Percentiles rank a stretch among this genome's conserved stretches.
Conservation (phyloP, 108 stramenopile genomes). For the Pseudonitzschia multistriata region DNA sequence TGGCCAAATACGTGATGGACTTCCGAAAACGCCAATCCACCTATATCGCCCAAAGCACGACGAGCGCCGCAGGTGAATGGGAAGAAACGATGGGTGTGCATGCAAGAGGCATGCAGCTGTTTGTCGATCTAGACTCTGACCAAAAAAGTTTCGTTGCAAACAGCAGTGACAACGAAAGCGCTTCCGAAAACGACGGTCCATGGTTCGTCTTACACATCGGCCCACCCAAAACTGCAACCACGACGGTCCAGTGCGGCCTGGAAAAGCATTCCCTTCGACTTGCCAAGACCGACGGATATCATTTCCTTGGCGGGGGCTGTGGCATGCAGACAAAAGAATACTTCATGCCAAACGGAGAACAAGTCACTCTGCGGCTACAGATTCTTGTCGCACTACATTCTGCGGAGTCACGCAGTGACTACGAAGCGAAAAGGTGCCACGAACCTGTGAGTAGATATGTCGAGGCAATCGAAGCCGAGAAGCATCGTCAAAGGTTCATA, state of each 20-base stretch:
- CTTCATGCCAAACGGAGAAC: conserved; percentile 9
- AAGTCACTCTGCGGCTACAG: background rate
- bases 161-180: background rate
- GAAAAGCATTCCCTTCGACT: conserved; percentile 12
- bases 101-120: no score
- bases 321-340: background rate
- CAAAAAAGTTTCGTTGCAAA: background rate
- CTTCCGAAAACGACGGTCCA: background rate
- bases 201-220: conserved; percentile 12
- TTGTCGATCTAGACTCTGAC: background rate
- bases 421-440: no score
- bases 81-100: no score
- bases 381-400: background rate
- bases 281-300: conserved; percentile 1
- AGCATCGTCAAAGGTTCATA: background rate
- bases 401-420: background rate
- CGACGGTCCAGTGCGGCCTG: conserved; percentile 28
- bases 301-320: conserved; percentile 4
- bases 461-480: background rate
- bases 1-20: no score
- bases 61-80: no score
- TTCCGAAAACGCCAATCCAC: no score
- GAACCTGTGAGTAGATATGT: background rate
- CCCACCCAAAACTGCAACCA: conserved; percentile 35
- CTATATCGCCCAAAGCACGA: no score